These are phyloP conservation scores for Vaccinium darrowii DNA, from an alignment of 148 eudicot genomes.

Conservation along the genomic window DNA sequence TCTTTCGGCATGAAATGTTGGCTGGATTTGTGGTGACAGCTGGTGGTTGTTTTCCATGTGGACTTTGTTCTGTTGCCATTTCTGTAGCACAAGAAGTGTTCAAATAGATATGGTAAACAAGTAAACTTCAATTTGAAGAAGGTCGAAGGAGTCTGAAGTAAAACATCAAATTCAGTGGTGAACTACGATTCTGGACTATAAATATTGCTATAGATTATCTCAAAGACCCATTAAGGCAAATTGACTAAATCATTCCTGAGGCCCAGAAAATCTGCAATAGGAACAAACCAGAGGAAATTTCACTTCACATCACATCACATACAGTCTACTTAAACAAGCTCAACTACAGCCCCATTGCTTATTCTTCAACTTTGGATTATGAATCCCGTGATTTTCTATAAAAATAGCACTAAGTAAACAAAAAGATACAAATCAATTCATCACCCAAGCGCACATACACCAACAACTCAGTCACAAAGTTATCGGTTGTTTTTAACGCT, in stretches of 20 bases:
- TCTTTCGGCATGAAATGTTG: slow-evolving; percentile 65
- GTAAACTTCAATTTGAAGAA: neutral
- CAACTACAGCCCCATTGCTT: neutral
- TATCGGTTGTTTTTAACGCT: neutral
- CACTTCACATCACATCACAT: neutral
- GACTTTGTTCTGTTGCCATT: slow-evolving; percentile 33
- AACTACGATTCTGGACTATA: neutral
- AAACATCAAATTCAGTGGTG: neutral
- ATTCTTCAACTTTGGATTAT: neutral
- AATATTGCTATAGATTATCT: neutral
- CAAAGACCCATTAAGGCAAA: neutral
- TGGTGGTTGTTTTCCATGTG: slow-evolving; percentile 32
- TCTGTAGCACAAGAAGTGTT: neutral
- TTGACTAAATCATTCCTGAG: neutral
- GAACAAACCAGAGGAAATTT: too few relatives aligned
- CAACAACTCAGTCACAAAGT: neutral
- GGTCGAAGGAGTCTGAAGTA: neutral
- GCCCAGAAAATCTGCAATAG: neutral
- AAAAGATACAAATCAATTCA: neutral
- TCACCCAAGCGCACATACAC: neutral
- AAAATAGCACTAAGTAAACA: neutral
- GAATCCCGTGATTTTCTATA: neutral
- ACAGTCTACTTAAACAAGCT: neutral
- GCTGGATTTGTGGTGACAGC: slow-evolving; percentile 42
- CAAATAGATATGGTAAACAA: neutral